These are phyloP conservation scores for Blastobotrys americana DNA, from an alignment of 805 yeast species.

Conservation along the genomic window DNA sequence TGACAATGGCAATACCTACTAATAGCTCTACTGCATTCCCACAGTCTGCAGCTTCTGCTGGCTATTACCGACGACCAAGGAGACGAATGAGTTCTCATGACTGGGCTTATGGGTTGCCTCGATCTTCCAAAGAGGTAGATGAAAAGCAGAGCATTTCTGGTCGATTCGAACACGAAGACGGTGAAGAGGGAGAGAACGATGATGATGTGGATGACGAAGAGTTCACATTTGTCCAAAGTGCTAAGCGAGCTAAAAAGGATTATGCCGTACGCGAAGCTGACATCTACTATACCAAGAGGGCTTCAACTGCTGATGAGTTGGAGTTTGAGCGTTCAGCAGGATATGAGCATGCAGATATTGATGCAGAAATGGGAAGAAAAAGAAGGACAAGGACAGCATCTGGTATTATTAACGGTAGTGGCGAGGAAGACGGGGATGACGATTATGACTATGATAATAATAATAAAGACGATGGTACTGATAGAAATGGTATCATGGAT, in stretches of 20 bases:
- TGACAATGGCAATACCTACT: constrained; percentile 13
- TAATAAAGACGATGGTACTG: neutral
- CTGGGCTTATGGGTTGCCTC: constrained; percentile 13
- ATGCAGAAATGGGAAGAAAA: too few species aligned
- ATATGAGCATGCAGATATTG: too few species aligned
- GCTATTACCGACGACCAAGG: constrained; percentile 20
- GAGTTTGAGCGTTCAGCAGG: neutral
- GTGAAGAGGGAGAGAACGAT: neutral
- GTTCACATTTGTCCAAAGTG: constrained; percentile 1
- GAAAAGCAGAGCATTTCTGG: neutral
- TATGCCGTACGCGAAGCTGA: constrained; percentile 59
- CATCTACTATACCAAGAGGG: constrained; percentile 30
- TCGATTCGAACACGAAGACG: neutral
- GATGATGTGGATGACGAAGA: constrained; percentile 7
- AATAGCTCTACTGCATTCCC: neutral
- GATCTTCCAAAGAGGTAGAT: neutral
- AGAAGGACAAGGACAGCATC: neutral
- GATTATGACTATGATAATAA: neutral
- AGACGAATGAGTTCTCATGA: constrained; percentile 18
- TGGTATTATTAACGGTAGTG: too few species aligned
- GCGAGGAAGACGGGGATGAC: constrained; percentile 2
- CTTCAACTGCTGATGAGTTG: neutral
- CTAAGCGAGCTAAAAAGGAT: constrained; percentile 29
- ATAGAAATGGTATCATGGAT: neutral
- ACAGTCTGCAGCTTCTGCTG: constrained; percentile 3